Base-by-base conservation (phyloP, 345 rosid genomes). In the Eucalyptus erythrocorys region DNA sequence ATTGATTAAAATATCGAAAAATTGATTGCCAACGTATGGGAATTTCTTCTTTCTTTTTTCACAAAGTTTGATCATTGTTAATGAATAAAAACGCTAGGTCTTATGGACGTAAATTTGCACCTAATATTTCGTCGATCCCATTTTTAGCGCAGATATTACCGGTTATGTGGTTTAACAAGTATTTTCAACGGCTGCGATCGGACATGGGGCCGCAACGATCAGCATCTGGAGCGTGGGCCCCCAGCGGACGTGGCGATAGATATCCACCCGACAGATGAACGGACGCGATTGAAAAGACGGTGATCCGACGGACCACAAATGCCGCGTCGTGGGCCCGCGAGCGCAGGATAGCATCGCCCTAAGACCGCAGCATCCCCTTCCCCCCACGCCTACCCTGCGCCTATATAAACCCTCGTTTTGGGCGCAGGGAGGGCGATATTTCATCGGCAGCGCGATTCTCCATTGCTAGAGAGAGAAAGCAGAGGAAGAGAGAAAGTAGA, bases 401-500 rank as follows among this genome's bases (percentile, higher is more conserved):
- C 84, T 40, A 76, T 76, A 40, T 76, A 76, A 10, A 17, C 30
- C 27, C 12, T 76, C 84, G 13, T 76, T 21, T 40, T 76, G 4
- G 57, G 9, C 84, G 15, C 30, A 2, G 14, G 3, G 8, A 0
- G 8, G 45, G 5, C 27, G 30, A 6, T 7, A 2, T 12, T 9
- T 76, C 9, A 11, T 37, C 9, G 1, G 47, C 13, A 11, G 24
- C 16, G 14, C 84, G 13, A 21, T 76, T 76, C 42, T 76, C 84
- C 84, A 76, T 76, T 76, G 3, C 15, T 21, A 10, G 47, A 37
- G 82, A 76, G 47, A 76, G 27, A 71, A 4, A 37, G 26, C 5
- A 66, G 6, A 66, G 42, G 22, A 32, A 71, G 64, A 85, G 71
- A 88, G 17, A 96, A 10, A 26, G 59, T 7, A 32, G 34, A 48